Evolutionary conservation across 140 eudicot species (phyloP).

Genomic region (Ambrosia hybrid): DNA sequence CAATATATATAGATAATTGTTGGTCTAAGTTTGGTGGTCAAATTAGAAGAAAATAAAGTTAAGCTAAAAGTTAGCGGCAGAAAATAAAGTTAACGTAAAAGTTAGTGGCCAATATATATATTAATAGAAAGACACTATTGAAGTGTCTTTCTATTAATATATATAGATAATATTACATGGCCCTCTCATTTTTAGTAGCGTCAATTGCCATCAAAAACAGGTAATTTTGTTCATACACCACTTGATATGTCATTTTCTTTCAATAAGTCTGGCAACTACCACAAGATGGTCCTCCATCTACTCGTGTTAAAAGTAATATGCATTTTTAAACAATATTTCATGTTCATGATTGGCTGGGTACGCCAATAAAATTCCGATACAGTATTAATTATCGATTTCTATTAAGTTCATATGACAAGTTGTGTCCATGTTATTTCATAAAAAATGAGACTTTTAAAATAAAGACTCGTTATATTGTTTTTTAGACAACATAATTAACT

Average conservation of each 20-base stretch:
- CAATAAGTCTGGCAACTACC: slow-evolving; percentile 38
- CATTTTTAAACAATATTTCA: neutral
- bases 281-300: slow-evolving; percentile 29
- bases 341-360: neutral
- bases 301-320: neutral
- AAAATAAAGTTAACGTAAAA: too few species aligned
- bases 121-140: too few species aligned
- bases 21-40: too few species aligned
- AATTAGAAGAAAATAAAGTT: too few species aligned
- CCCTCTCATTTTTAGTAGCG: slow-evolving; percentile 13
- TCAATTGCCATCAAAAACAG: slow-evolving; percentile 36
- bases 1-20: too few species aligned
- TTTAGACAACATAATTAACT: too few species aligned
- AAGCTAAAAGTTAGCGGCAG: too few species aligned
- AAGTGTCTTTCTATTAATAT: too few species aligned
- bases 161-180: neutral
- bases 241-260: slow-evolving; percentile 39
- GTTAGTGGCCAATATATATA: fast-evolving
- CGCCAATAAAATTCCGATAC: neutral
- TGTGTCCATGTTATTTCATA: too few species aligned
- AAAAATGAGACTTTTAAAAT: too few species aligned
- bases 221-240: slow-evolving; percentile 38
- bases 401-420: too few species aligned
- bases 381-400: neutral
- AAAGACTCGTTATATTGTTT: too few species aligned